These are phyloP conservation scores for Pseudogymnoascus sp. DNA, from an alignment of 2,329 filamentous ascomycete species.

Conservation along the genomic window DNA sequence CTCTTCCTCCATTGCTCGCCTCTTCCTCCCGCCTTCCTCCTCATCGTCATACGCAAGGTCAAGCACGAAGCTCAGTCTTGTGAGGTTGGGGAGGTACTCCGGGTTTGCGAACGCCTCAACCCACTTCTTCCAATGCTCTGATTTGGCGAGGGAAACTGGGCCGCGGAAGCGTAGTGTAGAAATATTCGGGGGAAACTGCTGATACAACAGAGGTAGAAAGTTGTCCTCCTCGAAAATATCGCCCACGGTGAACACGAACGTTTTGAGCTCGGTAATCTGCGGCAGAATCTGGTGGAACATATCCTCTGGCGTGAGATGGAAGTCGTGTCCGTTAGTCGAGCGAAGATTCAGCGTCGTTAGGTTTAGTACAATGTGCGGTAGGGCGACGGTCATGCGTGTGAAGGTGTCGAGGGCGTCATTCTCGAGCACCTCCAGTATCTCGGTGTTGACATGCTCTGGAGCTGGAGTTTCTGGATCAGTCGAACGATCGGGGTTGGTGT, in stretches of 20 bases:
- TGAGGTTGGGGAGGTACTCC: not conserved
- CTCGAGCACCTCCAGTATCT: not conserved
- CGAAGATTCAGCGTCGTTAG: not conserved
- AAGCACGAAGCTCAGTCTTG: not conserved
- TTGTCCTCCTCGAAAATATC: not conserved
- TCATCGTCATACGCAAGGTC: conserved; percentile 20
- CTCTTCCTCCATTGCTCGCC: not conserved
- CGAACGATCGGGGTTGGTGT: not conserved
- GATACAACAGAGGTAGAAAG: not conserved
- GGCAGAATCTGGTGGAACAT: not conserved
- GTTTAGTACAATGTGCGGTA: not conserved
- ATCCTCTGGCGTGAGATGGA: not conserved
- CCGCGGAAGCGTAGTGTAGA: not conserved
- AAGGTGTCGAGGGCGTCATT: not conserved
- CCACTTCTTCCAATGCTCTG: not conserved
- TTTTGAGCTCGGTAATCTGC: not conserved
- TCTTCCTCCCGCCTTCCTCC: not conserved
- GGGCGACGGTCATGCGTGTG: not conserved
- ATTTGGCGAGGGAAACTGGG: not conserved
- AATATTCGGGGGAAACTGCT: not conserved
- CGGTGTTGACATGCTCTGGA: not conserved
- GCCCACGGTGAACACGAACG: not conserved
- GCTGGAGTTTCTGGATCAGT: not conserved
- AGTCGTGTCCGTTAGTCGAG: not conserved
- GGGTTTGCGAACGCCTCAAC: not conserved